These are phyloP conservation scores for Wickerhamomyces queroliae DNA, from an alignment of 805 yeast genomes.

Conservation along the genomic window DNA sequence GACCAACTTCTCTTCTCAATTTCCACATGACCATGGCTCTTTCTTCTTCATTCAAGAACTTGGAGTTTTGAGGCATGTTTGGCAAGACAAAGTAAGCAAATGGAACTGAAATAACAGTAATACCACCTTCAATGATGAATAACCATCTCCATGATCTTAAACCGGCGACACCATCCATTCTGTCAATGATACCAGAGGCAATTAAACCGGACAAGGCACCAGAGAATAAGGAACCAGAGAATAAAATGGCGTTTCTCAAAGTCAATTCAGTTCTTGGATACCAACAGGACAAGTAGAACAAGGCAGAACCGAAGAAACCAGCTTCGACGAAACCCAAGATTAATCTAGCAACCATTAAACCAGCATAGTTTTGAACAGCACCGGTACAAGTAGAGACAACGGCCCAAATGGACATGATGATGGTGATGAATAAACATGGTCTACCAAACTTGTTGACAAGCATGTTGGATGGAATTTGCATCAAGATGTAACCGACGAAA, in stretches of 20 bases:
- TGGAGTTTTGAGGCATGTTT: conserved; percentile 46
- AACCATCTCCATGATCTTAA: conserved; percentile 50
- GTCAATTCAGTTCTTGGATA: conserved; percentile 45
- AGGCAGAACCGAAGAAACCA: conserved; percentile 45
- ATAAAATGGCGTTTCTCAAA: conserved; percentile 42
- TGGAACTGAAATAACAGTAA: conserved; percentile 43
- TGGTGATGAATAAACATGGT: conserved; percentile 45
- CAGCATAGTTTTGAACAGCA: conserved; percentile 23
- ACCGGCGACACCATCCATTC: conserved; percentile 35
- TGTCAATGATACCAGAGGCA: conserved; percentile 45
- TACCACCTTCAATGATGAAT: conserved; percentile 49
- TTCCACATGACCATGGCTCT: conserved; percentile 29
- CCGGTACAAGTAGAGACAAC: conserved; percentile 32
- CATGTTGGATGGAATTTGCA: conserved; percentile 44
- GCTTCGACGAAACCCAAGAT: conserved; percentile 40
- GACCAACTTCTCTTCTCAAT: conserved; percentile 22
- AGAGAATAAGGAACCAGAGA: conserved; percentile 43
- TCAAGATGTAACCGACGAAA: conserved; percentile 46
- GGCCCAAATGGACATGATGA: conserved; percentile 44
- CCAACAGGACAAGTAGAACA: conserved; percentile 49
- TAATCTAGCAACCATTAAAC: conserved; percentile 28
- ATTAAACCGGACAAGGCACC: conserved; percentile 55
- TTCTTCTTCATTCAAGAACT: conserved; percentile 38
- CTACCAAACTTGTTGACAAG: conserved; percentile 37
- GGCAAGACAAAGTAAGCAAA: conserved; percentile 44